Percentiles rank a stretch among this genome's conserved stretches.
These are phyloP conservation scores for Papiliotrema laurentii DNA, from an alignment of 1,284 basidiomycete species.

Conservation along the genomic window DNA sequence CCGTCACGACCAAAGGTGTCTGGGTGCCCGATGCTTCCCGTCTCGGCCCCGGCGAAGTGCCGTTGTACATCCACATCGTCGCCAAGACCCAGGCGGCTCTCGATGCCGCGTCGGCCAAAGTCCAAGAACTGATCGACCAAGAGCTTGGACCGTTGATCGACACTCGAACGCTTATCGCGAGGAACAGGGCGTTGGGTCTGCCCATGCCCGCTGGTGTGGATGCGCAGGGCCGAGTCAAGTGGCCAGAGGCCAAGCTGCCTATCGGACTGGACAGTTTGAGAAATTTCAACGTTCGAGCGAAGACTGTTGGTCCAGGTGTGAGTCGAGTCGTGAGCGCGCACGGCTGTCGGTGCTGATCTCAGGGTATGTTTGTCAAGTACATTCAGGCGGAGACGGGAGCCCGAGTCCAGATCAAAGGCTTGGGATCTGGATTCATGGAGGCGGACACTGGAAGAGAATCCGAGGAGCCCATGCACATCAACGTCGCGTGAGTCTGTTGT, in stretches of 20 bases:
- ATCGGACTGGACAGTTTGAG: conserved; percentile 84
- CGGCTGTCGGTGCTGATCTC: conserved; percentile 5
- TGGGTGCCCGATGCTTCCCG: conserved; percentile 91
- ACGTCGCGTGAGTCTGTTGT: conserved; percentile 65
- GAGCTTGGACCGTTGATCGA: conserved; percentile 86
- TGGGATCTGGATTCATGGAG: conserved; percentile 93
- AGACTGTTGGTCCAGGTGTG: conserved; percentile 91
- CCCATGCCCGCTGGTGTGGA: conserved; percentile 25
- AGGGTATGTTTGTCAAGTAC: conserved; percentile 97
- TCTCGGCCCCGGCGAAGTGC: conserved; percentile 86
- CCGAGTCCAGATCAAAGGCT: conserved; percentile 95
- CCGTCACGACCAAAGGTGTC: conserved; percentile 82
- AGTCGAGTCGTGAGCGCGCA: conserved; percentile 36
- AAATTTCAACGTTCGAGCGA: conserved; percentile 96
- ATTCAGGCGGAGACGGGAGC: conserved; percentile 96
- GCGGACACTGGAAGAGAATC: conserved; percentile 86
- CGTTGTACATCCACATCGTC: conserved; percentile 89
- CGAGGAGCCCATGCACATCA: conserved; percentile 90
- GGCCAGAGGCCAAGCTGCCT: conserved; percentile 89
- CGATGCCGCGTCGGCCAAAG: conserved; percentile 71
- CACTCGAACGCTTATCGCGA: conserved; percentile 57
- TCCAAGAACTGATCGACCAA: conserved; percentile 77
- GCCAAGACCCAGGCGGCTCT: conserved; percentile 75
- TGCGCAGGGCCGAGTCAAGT: conserved; percentile 62
- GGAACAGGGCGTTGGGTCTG: conserved; percentile 43